Conservation (phyloP, 441 rosid species). For the Adansonia rubrostipa region DNA sequence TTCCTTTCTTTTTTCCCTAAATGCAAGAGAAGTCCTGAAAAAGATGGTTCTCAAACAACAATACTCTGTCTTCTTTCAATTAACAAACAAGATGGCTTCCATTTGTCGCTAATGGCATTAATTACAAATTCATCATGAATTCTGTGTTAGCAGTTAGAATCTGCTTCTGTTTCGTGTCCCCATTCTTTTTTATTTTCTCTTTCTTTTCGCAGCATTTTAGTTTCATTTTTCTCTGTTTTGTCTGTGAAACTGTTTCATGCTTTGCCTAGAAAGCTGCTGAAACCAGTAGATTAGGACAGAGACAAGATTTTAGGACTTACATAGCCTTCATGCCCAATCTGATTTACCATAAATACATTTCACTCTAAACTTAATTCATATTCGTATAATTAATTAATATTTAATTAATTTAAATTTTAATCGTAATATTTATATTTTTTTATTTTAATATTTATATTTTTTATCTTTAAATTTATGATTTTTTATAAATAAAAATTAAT, state of each 20-base stretch:
- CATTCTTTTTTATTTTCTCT: background rate
- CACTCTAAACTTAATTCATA: no score
- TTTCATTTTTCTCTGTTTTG: slow-evolving; percentile 17
- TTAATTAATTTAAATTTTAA: no score
- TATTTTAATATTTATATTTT: no score
- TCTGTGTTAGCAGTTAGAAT: background rate
- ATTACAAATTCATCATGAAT: slow-evolving; percentile 14
- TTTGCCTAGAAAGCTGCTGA: slow-evolving; percentile 32
- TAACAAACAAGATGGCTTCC: slow-evolving; percentile 43
- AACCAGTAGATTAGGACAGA: slow-evolving; percentile 22
- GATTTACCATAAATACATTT: slow-evolving; percentile 33
- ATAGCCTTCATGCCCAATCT: slow-evolving; percentile 25
- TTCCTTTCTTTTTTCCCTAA: slow-evolving; percentile 22
- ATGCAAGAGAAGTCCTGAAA: background rate
- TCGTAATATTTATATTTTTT: no score
- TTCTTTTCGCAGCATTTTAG: slow-evolving; percentile 12
- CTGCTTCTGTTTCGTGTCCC: background rate
- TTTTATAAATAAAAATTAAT: no score
- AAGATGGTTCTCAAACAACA: background rate
- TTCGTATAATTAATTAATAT: no score
- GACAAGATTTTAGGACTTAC: slow-evolving; percentile 30
- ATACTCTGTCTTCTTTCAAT: slow-evolving; percentile 28
- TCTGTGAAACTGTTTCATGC: slow-evolving; percentile 24
- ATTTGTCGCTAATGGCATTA: slow-evolving; percentile 33
- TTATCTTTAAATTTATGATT: no score